These are phyloP conservation scores for Selaginella tamariscina DNA, from an alignment of 75 land plant species.

Conservation along the genomic window DNA sequence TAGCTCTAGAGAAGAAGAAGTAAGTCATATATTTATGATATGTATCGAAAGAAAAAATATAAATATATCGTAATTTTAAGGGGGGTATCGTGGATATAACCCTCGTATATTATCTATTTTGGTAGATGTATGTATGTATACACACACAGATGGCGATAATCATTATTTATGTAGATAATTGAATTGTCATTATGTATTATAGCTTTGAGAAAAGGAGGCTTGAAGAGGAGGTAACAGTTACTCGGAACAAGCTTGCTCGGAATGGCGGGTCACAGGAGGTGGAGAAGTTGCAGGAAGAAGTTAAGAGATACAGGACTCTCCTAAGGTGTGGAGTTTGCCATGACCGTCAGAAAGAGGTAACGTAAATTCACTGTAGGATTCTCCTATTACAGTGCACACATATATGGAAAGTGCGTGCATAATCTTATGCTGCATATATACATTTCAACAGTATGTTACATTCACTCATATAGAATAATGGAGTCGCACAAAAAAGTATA, in stretches of 20 bases:
- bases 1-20: conserved; percentile 60
- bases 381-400: background rate
- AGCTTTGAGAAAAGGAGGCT: conserved; percentile 69
- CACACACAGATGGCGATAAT: background rate
- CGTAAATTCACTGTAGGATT: background rate
- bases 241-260: conserved; percentile 41
- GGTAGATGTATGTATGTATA: background rate
- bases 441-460: background rate
- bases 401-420: background rate
- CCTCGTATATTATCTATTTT: conserved; percentile 1
- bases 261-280: conserved; percentile 44
- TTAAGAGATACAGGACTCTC: conserved; percentile 62
- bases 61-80: background rate
- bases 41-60: conserved; percentile 3
- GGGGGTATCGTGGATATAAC: background rate
- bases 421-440: background rate
- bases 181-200: background rate
- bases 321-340: conserved; percentile 77
- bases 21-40: conserved; percentile 7
- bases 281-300: conserved; percentile 64
- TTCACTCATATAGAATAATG: background rate
- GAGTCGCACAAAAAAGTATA: background rate
- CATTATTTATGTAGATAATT: background rate
- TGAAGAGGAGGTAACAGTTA: conserved; percentile 54
- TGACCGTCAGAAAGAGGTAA: conserved; percentile 78